Base-by-base conservation (phyloP, 768 basidiomycete genomes). In the Russula virescens region DNA sequence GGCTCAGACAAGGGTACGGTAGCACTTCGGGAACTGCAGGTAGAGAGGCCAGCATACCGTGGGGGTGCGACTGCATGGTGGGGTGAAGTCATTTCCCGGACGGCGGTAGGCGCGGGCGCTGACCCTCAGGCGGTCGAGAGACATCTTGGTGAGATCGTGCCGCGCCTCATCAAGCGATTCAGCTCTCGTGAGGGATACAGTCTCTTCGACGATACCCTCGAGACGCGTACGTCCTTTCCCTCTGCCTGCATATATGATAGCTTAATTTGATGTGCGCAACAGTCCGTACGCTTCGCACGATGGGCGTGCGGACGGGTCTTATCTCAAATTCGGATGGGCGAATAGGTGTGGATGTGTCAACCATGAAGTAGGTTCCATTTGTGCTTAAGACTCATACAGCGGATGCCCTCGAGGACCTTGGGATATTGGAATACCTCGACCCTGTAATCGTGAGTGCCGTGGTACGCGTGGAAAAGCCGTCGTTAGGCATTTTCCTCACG, bases 31-130 rank as follows among this genome's bases (percentile, higher is more conserved):
- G 75, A 81, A 63, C 68, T 86, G 21, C 86, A 90, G 70, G 74
- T 66, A 18, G 81, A 85, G 63, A 77, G 79, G 49, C 87, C 89
- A 1, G 80, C 75, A 0, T 91, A 90, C 69, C 70, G 73, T 52
- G 72, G 77, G 18, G 85, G 85, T 52, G 78, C 79, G 51, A 71
- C 79, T 35, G 72, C 69, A 3, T 92, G 89, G 89, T 93, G 91
- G 91, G 72, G 76, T n/a, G 85, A 89, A 64, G 89, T 93, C 43
- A 85, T 93, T 64, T 77, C 76, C 60, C 75, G 81, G 61, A 92
- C 91, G 42, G 90, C 89, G 19, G 72, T 89, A 2, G 88, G 84
- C 4, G 88, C 90, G 47, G 89, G 88, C 1, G 90, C 85, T 3
- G 77, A 87, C 72, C 71, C 80, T 52, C 70, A 75, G 68, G 88